Evolutionary conservation across 169 alveolate genomes (phyloP), one percentile per base, ranked within the genome.

Genomic region (Eimeria maxima): DNA sequence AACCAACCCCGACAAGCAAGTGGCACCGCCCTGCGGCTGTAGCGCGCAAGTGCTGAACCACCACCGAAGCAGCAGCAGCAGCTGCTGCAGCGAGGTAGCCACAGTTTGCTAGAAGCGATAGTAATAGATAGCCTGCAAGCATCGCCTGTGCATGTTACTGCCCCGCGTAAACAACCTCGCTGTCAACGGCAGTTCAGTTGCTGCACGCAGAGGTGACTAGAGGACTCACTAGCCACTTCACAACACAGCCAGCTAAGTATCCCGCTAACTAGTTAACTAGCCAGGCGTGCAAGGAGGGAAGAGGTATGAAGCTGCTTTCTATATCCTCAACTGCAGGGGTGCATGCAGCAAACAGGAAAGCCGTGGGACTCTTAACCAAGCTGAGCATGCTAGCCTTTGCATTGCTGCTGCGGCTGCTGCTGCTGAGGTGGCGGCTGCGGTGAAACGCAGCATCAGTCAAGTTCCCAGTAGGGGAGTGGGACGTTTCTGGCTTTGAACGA

Each of bases 401-500:
- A 38, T 27, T 47, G 71, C 11, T 33, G 47, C 45, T 24, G 47
- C 65, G 22, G 50, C 69, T 53, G 90, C 69, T n/a, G 67, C 90
- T 50, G 67, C 71, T 81, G 90, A 69, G 6, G 90, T 71, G 6
- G 87, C 63, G 14, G 87, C 87, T 42, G 63, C 87, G 3, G 63
- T 60, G 6, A 38, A 0, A 16, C 16, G 63, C 86, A 16, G 65
- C 18, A 38, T 84, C 55, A 53, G 76, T 29, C 78, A 11, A 84
- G 55, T 14, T 84, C 93, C 93, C 93, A 84, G 78, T 55, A 84
- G 29, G 93, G 78, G 22, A 57, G 78, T 8, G 93, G 93, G 20
- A 84, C 42, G 42, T 84, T 84, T 27, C 80, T 29, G 13, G 93
- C n/a, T 47, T 69, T 84, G 60, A 57, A 84, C 33, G 93, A 53